Conservation (phyloP, 306 rosid genomes). For the Begonia loranthoides region DNA sequence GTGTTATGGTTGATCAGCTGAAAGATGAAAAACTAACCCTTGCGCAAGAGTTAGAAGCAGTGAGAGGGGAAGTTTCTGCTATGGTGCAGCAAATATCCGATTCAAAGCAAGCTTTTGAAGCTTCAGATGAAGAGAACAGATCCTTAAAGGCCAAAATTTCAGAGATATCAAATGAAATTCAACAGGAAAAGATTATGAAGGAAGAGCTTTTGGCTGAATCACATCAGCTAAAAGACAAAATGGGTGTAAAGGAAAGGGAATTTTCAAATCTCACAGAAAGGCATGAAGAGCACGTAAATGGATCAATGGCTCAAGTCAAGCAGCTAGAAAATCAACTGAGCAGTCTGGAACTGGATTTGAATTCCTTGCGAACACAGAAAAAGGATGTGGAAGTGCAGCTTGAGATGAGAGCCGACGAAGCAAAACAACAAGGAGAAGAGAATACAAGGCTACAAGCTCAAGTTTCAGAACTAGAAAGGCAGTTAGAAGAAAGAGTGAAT, state of each 20-base stretch:
- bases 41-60: conserved; percentile 42
- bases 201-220: conserved; percentile 38
- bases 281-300: conserved; percentile 33
- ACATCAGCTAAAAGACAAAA: conserved; percentile 34
- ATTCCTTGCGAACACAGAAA: conserved; percentile 32
- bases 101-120: conserved; percentile 30
- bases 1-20: conserved; percentile 27
- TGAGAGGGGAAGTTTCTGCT: conserved; percentile 25
- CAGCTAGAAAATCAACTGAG: conserved; percentile 27
- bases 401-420: conserved; percentile 30
- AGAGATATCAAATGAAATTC: conserved; percentile 39
- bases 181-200: conserved; percentile 28
- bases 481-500: conserved; percentile 38
- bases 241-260: conserved; percentile 36
- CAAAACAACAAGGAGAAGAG: conserved; percentile 30
- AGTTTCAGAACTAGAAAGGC: conserved; percentile 38
- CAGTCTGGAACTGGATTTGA: conserved; percentile 33
- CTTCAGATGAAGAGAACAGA: conserved; percentile 43
- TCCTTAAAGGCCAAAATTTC: conserved; percentile 36
- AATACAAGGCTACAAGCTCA: conserved; percentile 25
- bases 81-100: conserved; percentile 37
- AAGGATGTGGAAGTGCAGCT: conserved; percentile 31
- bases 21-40: conserved; percentile 37
- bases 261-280: conserved; percentile 36
- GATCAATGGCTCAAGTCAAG: conserved; percentile 27